A percentile compares a stretch with the other conserved stretches of the same genome.
phyloP scores from a whole-genome alignment of 139 green algal genomes.

The Chara braunii region DNA sequence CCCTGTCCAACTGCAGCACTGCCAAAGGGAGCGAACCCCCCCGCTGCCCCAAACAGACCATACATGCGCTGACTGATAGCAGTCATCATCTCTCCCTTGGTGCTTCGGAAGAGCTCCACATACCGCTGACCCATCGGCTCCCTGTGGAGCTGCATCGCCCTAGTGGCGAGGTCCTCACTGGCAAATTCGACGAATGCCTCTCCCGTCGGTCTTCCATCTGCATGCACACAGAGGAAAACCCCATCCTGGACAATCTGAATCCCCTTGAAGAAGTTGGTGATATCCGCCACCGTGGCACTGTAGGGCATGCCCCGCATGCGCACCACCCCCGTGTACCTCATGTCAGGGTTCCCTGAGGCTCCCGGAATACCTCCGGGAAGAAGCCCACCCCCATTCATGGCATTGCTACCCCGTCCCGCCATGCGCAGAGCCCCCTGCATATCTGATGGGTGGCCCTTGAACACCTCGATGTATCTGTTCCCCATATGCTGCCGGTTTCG shows the following conservation, averaged over 20 bases:
- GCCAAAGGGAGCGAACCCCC: conserved; percentile 5
- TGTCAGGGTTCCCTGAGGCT: conserved; percentile 48
- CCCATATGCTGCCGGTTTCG: conserved; percentile 57
- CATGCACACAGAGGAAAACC: conserved; percentile 63
- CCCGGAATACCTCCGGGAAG: conserved; percentile 46
- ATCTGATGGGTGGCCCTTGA: conserved; percentile 4
- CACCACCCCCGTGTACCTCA: conserved; percentile 53
- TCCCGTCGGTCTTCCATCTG: conserved; percentile 67
- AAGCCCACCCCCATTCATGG: conserved; percentile 67
- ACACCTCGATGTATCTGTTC: conserved; percentile 72
- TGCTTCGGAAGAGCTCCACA: conserved; percentile 40
- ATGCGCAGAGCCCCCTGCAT: conserved; percentile 36
- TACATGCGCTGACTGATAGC: conserved; percentile 34
- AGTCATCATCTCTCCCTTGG: conserved; percentile 42
- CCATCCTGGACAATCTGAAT: conserved; percentile 53
- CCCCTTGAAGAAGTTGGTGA: conserved; percentile 60
- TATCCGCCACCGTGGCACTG: conserved; percentile 53
- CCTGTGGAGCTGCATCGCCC: conserved; percentile 34
- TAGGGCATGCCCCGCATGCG: conserved; percentile 74
- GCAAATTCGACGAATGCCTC: conserved; percentile 76
- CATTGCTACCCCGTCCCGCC: conserved; percentile 26
- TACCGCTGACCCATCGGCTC: conserved; percentile 41
- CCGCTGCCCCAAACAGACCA: conserved; percentile 14
- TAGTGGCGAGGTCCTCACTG: conserved; percentile 23
- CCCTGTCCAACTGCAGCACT: neutral